Percentiles rank a stretch among this genome's conserved stretches.
phyloP scores from a whole-genome alignment of 2,329 filamentous ascomycete genomes.

The Talaromyces rugulosus region DNA sequence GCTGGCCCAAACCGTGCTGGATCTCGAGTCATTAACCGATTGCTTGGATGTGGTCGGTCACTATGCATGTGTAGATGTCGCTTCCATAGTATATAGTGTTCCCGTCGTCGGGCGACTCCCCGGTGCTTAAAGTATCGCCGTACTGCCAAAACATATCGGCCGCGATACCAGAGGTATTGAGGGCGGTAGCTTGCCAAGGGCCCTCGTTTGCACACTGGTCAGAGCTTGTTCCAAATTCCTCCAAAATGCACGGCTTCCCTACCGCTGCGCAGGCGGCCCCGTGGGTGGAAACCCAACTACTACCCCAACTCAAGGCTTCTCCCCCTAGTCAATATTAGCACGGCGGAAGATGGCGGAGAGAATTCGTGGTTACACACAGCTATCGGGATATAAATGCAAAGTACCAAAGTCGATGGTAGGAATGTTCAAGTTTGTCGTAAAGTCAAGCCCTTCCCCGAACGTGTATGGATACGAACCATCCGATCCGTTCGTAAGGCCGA shows the following conservation, averaged over 20 bases:
- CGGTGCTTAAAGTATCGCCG: slow-evolving; percentile 27
- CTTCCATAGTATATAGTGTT: slow-evolving; percentile 31
- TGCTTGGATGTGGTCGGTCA: slow-evolving; percentile 26
- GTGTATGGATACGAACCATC: slow-evolving; percentile 53
- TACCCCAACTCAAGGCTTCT: slow-evolving; percentile 40
- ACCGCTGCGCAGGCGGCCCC: slow-evolving; percentile 33
- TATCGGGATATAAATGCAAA: slow-evolving; percentile 49
- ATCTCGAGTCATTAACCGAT: not conserved
- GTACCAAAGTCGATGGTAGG: slow-evolving; percentile 55
- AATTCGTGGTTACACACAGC: slow-evolving; percentile 30
- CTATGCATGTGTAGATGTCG: slow-evolving; percentile 26
- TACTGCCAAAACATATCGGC: slow-evolving; percentile 40
- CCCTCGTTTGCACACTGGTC: slow-evolving; percentile 25
- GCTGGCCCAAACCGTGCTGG: not conserved
- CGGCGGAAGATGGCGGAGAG: not conserved
- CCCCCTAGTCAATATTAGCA: slow-evolving; percentile 24
- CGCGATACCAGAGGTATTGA: slow-evolving; percentile 29
- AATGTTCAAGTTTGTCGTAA: slow-evolving; percentile 49
- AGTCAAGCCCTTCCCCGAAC: slow-evolving; percentile 50
- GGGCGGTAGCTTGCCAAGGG: slow-evolving; percentile 33
- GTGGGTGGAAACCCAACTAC: slow-evolving; percentile 46
- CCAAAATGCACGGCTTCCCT: slow-evolving; percentile 39
- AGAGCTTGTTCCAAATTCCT: slow-evolving; percentile 35
- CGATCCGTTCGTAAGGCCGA: slow-evolving; percentile 42
- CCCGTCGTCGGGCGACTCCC: slow-evolving; percentile 26